These are phyloP conservation scores for Vitis hybrid DNA, from an alignment of 177 flowering plant genomes.

Conservation along the genomic window DNA sequence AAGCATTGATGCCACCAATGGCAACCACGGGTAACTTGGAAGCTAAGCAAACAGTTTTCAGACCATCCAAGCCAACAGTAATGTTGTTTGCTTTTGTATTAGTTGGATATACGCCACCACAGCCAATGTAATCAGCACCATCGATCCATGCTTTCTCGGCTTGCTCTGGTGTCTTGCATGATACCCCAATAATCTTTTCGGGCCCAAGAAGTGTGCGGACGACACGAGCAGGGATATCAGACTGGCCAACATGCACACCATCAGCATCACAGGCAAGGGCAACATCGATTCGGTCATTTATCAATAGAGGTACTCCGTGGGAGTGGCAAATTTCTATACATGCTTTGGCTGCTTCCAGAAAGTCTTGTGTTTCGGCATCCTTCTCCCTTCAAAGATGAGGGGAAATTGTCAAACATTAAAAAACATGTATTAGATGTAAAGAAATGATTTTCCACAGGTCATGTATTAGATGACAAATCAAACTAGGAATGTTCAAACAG, in stretches of 20 bases:
- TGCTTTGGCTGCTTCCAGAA: constrained; percentile 64
- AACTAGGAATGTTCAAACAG: neutral
- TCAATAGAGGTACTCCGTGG: constrained; percentile 64
- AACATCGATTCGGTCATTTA: constrained; percentile 84
- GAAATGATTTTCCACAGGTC: neutral
- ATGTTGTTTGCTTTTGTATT: constrained; percentile 75
- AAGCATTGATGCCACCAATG: constrained; percentile 75
- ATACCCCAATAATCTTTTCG: constrained; percentile 87
- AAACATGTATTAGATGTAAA: neutral
- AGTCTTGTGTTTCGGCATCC: constrained; percentile 67
- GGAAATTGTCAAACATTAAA: too few species aligned
- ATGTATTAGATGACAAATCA: too few species aligned
- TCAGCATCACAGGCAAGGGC: constrained; percentile 93
- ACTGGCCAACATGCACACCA: constrained; percentile 95
- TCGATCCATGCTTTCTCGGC: constrained; percentile 79
- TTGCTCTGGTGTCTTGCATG: constrained; percentile 87
- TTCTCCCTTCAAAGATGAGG: constrained; percentile 61
- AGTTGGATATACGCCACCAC: constrained; percentile 86
- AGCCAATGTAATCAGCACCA: constrained; percentile 97
- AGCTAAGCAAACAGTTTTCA: constrained; percentile 59
- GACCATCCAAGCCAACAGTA: constrained; percentile 77
- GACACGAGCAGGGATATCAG: constrained; percentile 72
- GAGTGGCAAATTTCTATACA: constrained; percentile 60
- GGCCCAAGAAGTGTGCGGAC: constrained; percentile 84
- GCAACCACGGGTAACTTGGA: constrained; percentile 95